Conservation (phyloP, 768 basidiomycete genomes). For the Leccinum subtestaceum region DNA sequence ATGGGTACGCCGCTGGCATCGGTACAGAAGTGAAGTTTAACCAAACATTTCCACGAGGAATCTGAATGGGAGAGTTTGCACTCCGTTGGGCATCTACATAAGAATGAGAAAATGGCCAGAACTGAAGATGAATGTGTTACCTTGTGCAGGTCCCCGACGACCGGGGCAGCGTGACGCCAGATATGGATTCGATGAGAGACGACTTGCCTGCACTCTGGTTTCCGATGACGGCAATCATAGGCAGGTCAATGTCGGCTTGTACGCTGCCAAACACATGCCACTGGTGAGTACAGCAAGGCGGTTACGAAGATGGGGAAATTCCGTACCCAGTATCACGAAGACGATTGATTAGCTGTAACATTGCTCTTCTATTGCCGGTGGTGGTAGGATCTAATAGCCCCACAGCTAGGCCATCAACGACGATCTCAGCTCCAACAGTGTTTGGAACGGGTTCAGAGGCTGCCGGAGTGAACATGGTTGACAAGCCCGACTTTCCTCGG, state of each 20-base stretch:
- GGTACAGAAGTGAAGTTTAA: conserved; percentile 46
- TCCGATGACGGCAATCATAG: conserved; percentile 74
- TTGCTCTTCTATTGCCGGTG: conserved; percentile 41
- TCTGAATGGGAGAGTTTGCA: conserved; percentile 46
- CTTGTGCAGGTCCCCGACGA: conserved; percentile 76
- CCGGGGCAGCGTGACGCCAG: conserved; percentile 66
- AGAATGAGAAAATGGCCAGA: not conserved
- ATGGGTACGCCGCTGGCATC: conserved; percentile 39
- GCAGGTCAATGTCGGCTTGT: conserved; percentile 67
- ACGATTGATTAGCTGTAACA: conserved; percentile 60
- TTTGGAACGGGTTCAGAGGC: not conserved
- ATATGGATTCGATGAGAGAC: conserved; percentile 74
- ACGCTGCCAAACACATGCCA: conserved; percentile 40
- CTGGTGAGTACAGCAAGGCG: not conserved
- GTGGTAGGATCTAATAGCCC: conserved; percentile 51
- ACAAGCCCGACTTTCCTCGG: not conserved
- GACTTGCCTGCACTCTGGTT: conserved; percentile 75
- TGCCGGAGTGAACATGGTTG: not conserved
- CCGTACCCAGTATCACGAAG: conserved; percentile 60
- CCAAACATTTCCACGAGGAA: conserved; percentile 47
- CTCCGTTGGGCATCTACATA: conserved; percentile 53
- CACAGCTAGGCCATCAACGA: conserved; percentile 30
- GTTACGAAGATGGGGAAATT: not conserved
- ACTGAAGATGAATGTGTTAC: conserved; percentile 29
- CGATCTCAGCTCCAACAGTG: not conserved